These are phyloP conservation scores for Colletotrichum higginsianum DNA, from an alignment of 2,329 filamentous ascomycete species.

Conservation along the genomic window DNA sequence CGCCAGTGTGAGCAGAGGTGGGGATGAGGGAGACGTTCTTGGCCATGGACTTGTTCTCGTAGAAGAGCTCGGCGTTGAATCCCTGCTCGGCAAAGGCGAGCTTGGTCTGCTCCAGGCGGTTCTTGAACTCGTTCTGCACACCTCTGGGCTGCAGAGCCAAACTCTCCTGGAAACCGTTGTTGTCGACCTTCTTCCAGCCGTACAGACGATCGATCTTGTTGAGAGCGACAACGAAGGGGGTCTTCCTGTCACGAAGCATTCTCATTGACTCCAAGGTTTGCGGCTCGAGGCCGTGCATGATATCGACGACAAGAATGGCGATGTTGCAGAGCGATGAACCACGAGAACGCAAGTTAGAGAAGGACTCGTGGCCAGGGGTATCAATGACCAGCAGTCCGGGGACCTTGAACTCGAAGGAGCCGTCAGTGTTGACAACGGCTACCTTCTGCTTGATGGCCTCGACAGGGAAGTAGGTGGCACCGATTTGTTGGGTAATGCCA, in stretches of 20 bases:
- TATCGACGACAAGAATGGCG: conserved; percentile 98
- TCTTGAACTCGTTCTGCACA: conserved; percentile 94
- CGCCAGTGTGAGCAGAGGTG: conserved; percentile 97
- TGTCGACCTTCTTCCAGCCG: conserved; percentile 98
- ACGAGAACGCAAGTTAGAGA: conserved; percentile 96
- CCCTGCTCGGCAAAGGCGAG: conserved; percentile 95
- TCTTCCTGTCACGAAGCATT: conserved; percentile 91
- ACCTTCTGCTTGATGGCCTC: conserved; percentile 95
- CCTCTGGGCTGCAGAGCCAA: conserved; percentile 91
- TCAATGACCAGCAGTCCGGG: conserved; percentile 97
- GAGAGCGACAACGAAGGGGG: conserved; percentile 97
- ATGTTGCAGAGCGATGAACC: conserved; percentile 99
- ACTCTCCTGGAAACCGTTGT: conserved; percentile 98
- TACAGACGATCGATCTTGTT: conserved; percentile 99
- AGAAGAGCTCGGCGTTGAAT: conserved; percentile 97
- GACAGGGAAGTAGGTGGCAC: conserved; percentile 98
- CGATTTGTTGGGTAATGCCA: conserved; percentile 99
- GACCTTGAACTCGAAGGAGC: conserved; percentile 95
- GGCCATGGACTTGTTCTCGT: conserved; percentile 98
- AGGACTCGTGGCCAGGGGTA: conserved; percentile 99
- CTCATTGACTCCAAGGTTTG: conserved; percentile 99
- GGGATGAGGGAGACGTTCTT: conserved; percentile 95
- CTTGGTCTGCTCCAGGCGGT: conserved; percentile 91
- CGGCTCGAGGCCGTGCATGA: conserved; percentile 98
- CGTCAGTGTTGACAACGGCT: conserved; percentile 91